Percentiles rank a stretch among this genome's conserved stretches.
These are phyloP conservation scores for Cladosporium sp. DNA, from an alignment of 2,329 filamentous ascomycete species.

Conservation along the genomic window DNA sequence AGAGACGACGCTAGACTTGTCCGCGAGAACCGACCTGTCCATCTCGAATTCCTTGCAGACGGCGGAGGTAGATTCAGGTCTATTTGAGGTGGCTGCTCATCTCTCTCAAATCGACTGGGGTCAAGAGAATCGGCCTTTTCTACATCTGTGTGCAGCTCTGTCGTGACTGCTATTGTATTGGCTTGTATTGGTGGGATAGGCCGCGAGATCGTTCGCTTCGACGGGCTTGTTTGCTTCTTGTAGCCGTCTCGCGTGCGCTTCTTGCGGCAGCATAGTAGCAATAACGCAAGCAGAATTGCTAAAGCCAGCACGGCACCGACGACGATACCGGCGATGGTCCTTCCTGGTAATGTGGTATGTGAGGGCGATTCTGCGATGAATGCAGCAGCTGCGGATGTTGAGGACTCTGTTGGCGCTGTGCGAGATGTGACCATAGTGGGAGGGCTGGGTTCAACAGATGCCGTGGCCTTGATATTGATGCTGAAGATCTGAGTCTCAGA, in stretches of 20 bases:
- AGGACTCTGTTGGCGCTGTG: slow-evolving; percentile 1
- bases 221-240: slow-evolving; percentile 17
- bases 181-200: slow-evolving; percentile 34
- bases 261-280: slow-evolving; percentile 25
- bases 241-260: slow-evolving; percentile 19
- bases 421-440: slow-evolving; percentile 17
- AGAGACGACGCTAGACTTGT: slow-evolving; percentile 35
- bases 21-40: slow-evolving; percentile 31
- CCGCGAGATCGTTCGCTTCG: slow-evolving; percentile 37
- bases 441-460: slow-evolving; percentile 10
- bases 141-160: slow-evolving; percentile 30
- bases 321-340: slow-evolving; percentile 33
- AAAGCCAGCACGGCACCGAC: slow-evolving; percentile 28
- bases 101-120: slow-evolving; percentile 13
- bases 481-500: slow-evolving; percentile 42
- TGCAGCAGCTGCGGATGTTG: slow-evolving; percentile 2
- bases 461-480: slow-evolving; percentile 31
- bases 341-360: slow-evolving; percentile 12
- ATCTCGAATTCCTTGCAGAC: slow-evolving; percentile 22
- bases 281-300: slow-evolving; percentile 19
- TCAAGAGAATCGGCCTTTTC: slow-evolving; percentile 34
- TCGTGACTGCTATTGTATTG: slow-evolving; percentile 21
- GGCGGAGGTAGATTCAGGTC: slow-evolving; percentile 30
- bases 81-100: slow-evolving; percentile 34
- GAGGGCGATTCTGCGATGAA: slow-evolving; percentile 8